A percentile compares a stretch with the other conserved stretches of the same genome.
These are phyloP conservation scores for Paraconiothyrium sp. DNA, from an alignment of 2,329 filamentous ascomycete genomes.

Conservation along the genomic window DNA sequence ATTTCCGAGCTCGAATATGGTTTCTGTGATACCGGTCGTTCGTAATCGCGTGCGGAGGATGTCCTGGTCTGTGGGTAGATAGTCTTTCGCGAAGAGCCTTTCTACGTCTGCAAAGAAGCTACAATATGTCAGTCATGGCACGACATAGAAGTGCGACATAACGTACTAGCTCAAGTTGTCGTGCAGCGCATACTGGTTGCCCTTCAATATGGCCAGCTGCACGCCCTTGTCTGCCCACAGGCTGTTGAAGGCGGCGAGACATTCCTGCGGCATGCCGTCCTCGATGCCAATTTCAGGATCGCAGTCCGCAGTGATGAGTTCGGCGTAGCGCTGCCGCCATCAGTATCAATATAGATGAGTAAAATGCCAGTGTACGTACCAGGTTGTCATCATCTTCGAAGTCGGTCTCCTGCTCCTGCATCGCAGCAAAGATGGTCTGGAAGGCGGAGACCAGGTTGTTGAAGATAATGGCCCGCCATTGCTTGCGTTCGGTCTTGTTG, in stretches of 20 bases:
- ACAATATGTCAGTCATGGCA: slow-evolving; percentile 30
- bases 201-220: slow-evolving; percentile 86
- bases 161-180: slow-evolving; percentile 93
- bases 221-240: slow-evolving; percentile 88
- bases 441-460: slow-evolving; percentile 94
- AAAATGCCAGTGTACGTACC: slow-evolving; percentile 60
- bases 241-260: slow-evolving; percentile 80
- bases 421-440: slow-evolving; percentile 88
- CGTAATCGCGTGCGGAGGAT: slow-evolving; percentile 88
- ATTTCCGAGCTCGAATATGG: slow-evolving; percentile 88
- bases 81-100: slow-evolving; percentile 71
- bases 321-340: slow-evolving; percentile 73
- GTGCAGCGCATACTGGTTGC: slow-evolving; percentile 95
- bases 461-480: slow-evolving; percentile 96
- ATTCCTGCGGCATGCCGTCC: slow-evolving; percentile 81
- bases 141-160: neutral
- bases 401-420: slow-evolving; percentile 82
- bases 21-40: slow-evolving; percentile 96
- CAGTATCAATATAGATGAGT: slow-evolving; percentile 8
- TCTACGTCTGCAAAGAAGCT: slow-evolving; percentile 83
- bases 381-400: slow-evolving; percentile 83
- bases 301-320: slow-evolving; percentile 77
- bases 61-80: slow-evolving; percentile 92
- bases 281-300: slow-evolving; percentile 84
- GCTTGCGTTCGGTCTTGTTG: slow-evolving; percentile 85